phyloP scores from a whole-genome alignment of 108 stramenopile genomes.

The Fragilariopsis cylindrus region DNA sequence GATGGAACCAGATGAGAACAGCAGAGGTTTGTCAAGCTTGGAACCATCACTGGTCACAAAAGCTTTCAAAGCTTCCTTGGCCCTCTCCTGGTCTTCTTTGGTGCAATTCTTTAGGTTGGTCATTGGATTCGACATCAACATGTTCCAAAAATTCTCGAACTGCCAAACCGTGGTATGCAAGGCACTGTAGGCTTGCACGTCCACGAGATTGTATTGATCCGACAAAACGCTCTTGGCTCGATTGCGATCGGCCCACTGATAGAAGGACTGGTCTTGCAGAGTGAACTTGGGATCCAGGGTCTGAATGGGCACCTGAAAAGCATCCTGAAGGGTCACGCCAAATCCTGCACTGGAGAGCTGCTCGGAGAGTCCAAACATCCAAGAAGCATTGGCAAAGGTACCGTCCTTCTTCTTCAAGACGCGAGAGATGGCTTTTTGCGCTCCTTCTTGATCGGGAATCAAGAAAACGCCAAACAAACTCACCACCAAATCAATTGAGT shows the following conservation, averaged over 20 bases:
- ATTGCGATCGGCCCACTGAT: not conserved
- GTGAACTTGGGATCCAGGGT: not conserved
- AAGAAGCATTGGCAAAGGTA: slow-evolving; percentile 7
- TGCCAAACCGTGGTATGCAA: slow-evolving; percentile 14
- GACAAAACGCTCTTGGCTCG: not conserved
- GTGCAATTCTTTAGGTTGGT: not conserved
- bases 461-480: slow-evolving; percentile 30
- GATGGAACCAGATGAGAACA: slow-evolving; percentile 1
- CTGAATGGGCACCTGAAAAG: not conserved
- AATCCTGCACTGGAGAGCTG: not conserved
- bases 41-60: slow-evolving; percentile 4
- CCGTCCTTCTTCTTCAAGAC: slow-evolving; percentile 6
- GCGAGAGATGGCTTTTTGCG: slow-evolving; percentile 7
- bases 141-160: slow-evolving; percentile 12
- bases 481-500: slow-evolving; percentile 17
- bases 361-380: not conserved
- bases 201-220: not conserved
- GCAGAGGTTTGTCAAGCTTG: not conserved
- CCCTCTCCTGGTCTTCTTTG: not conserved
- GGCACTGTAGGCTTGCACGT: not conserved
- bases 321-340: slow-evolving; percentile 12
- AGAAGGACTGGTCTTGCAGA: not conserved
- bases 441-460: slow-evolving; percentile 19
- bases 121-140: slow-evolving; percentile 13
- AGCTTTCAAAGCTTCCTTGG: slow-evolving; percentile 1